Conservation (phyloP, 257 asterid species). For the Salvia splendens region DNA sequence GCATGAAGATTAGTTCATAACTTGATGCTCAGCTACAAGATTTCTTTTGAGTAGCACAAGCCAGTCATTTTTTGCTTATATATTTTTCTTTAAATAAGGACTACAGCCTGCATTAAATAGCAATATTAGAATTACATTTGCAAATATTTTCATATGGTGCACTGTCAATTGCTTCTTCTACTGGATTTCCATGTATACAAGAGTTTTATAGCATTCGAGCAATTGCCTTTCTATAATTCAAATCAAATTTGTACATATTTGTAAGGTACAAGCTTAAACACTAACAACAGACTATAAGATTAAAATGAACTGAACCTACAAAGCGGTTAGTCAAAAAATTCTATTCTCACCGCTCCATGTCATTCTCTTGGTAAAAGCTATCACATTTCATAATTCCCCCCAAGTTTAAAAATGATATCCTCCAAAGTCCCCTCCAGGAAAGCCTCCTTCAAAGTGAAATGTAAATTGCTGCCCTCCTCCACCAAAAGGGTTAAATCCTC, state of each 20-base stretch:
- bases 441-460: constrained; percentile 91
- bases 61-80: not conserved
- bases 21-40: not conserved
- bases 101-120: not conserved
- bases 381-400: constrained; percentile 1
- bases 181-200: constrained; percentile 6
- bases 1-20: constrained; percentile 13
- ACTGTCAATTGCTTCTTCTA: not conserved
- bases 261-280: constrained; percentile 31
- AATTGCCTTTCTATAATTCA: constrained; percentile 8
- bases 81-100: not conserved
- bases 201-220: not conserved
- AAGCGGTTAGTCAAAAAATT: constrained; percentile 37
- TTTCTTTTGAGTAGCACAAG: not conserved
- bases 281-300: constrained; percentile 18
- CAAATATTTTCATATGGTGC: not conserved
- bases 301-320: constrained; percentile 28
- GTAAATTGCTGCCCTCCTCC: constrained; percentile 85
- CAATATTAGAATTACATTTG: not conserved
- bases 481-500: constrained; percentile 76
- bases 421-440: constrained; percentile 65
- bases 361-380: constrained; percentile 23
- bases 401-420: constrained; percentile 67
- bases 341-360: constrained; percentile 18
- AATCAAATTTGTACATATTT: constrained; percentile 33